phyloP scores from a whole-genome alignment of 1,139 yeast genomes.

The Geotrichum reessii region DNA sequence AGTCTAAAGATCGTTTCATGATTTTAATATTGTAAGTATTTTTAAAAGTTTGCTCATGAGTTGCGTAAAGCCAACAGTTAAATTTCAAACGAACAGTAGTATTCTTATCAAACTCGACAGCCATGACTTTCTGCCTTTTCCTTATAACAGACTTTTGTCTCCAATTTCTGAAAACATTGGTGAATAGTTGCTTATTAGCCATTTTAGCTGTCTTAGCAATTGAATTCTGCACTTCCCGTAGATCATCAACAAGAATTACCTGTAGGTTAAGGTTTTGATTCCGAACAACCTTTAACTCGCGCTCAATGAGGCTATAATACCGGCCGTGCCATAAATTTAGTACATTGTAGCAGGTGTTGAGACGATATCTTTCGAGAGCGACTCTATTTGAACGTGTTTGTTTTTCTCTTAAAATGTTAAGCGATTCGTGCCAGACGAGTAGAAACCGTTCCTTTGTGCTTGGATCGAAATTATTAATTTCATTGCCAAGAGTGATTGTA shows the following conservation, averaged over 20 bases:
- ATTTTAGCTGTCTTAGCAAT: not conserved
- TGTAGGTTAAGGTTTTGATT: not conserved
- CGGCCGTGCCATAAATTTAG: not conserved
- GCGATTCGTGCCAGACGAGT: slow-evolving; percentile 15
- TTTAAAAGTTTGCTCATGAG: not conserved
- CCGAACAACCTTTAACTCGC: not conserved
- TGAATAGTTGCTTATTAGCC: not conserved
- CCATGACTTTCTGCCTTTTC: not conserved
- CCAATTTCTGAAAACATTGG: not conserved
- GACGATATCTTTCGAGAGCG: not conserved
- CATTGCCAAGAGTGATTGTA: slow-evolving; percentile 5
- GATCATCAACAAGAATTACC: not conserved
- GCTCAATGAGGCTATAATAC: not conserved
- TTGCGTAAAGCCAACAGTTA: not conserved
- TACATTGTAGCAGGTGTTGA: not conserved
- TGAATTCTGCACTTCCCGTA: not conserved
- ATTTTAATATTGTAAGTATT: not conserved
- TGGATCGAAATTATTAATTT: slow-evolving; percentile 10
- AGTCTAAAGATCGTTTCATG: not conserved
- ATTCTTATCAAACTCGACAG: not conserved
- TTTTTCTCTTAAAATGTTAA: not conserved
- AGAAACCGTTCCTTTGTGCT: slow-evolving; percentile 15
- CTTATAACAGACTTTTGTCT: not conserved
- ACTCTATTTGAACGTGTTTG: not conserved
- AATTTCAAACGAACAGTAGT: not conserved